These are phyloP conservation scores for Fusarium oxysporum DNA, from an alignment of 2,329 filamentous ascomycete genomes.

Conservation along the genomic window DNA sequence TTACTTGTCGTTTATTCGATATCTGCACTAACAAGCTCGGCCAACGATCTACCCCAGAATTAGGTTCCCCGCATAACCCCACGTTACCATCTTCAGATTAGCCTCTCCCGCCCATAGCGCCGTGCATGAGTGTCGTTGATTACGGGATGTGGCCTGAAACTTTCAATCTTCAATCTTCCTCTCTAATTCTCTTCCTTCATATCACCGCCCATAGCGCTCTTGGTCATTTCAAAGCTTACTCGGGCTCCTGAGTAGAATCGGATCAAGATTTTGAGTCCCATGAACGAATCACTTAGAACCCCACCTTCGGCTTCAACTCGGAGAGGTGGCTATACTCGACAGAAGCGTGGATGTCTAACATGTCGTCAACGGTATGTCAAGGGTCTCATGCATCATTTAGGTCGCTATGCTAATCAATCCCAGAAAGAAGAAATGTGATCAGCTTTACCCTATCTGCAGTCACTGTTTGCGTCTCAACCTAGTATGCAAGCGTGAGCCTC, in stretches of 20 bases:
- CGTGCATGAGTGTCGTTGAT: not conserved
- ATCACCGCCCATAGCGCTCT: not conserved
- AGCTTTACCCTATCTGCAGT: not conserved
- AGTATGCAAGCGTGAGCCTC: not conserved
- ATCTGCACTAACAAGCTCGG: not conserved
- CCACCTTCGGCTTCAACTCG: not conserved
- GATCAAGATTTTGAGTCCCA: not conserved
- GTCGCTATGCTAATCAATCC: not conserved
- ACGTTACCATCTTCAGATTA: not conserved
- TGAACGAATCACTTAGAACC: not conserved
- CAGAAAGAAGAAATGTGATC: not conserved
- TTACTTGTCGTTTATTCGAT: not conserved
- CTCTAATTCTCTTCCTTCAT: not conserved
- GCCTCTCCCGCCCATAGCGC: not conserved
- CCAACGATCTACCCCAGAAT: not conserved
- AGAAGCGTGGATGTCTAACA: constrained; percentile 38
- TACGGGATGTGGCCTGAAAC: not conserved
- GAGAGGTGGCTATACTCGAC: constrained; percentile 34
- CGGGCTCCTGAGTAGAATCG: not conserved
- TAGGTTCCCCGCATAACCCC: not conserved
- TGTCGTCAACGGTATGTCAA: constrained; percentile 28
- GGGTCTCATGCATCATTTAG: not conserved
- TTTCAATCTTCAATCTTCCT: not conserved
- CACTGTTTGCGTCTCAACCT: not conserved
- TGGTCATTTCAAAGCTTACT: too few species aligned